Base-by-base conservation (phyloP, 768 basidiomycete genomes). In the Lactarius trivialis region DNA sequence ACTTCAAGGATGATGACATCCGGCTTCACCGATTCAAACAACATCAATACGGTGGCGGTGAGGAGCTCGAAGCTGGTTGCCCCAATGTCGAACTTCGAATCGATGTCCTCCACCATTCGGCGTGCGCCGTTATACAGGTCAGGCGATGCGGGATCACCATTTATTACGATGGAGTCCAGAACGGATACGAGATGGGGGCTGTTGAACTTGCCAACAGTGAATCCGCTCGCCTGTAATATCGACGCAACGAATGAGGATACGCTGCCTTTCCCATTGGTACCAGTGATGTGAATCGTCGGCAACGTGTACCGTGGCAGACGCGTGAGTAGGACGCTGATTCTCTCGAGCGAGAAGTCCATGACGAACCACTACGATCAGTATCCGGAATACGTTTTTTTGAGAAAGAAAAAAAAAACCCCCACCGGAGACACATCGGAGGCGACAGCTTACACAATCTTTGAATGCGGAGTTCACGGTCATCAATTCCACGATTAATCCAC, bases 241-340 rank as follows among this genome's bases (percentile, higher is more conserved):
- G 91, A 91, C 0, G 91, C 83, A 12, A 97, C 72, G 37, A 93
- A 77, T 6, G 88, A 86, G 1, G 93, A 86, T 14, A 96, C 92
- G 67, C 91, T 95, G 37, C 97, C 97, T 73, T 98, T 99, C 9
- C 96, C 96, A 74, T 99, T 98, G 0, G 97, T 99, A 0, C 97
- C 97, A 8, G 93, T 86, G 60, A 98, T 81, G 70, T 99, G 97
- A 37, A 91, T 78, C 0, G 93, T 92, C 0, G 93, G 96, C 2
- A 91, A 81, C 0, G 78, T 83, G 69, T 89, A 88, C 0, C 77
- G 74, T 0, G 83, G 84, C 5, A 96, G 74, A 67, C 78, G 69
- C 3, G 71, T 61, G 36, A 87, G 79, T 0, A 93, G 77, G 3
- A 60, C 71, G 48, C 71, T 68, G 39, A 92, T 78, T 7, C 87